phyloP scores from a whole-genome alignment of 1,139 yeast genomes.

The Suhomyces chickasaworum region DNA sequence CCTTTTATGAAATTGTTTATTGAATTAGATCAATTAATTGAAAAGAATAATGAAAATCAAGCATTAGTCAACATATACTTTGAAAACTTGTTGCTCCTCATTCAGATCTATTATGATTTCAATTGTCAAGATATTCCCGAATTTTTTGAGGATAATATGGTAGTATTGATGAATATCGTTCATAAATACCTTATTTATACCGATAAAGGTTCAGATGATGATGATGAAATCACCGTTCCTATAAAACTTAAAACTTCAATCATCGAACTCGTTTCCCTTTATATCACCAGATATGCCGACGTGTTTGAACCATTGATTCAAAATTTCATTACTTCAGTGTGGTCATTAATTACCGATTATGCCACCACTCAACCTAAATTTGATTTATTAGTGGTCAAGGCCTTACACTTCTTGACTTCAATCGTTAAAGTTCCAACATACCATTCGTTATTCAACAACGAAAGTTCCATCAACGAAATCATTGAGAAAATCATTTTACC shows the following conservation, averaged over 20 bases:
- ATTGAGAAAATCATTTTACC: slow-evolving; percentile 86
- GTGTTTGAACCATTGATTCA: slow-evolving; percentile 78
- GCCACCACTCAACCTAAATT: slow-evolving; percentile 73
- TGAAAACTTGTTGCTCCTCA: slow-evolving; percentile 69
- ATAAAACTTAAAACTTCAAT: slow-evolving; percentile 81
- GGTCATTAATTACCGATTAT: slow-evolving; percentile 69
- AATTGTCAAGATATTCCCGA: slow-evolving; percentile 98
- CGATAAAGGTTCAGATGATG: slow-evolving; percentile 50
- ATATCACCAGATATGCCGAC: slow-evolving; percentile 90
- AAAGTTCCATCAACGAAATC: slow-evolving; percentile 70
- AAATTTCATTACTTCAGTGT: slow-evolving; percentile 76
- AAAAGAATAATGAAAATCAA: slow-evolving; percentile 43
- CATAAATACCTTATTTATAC: slow-evolving; percentile 75
- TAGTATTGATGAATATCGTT: slow-evolving; percentile 73
- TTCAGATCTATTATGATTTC: slow-evolving; percentile 86
- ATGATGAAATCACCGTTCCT: slow-evolving; percentile 70
- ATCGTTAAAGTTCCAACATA: slow-evolving; percentile 72
- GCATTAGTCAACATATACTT: slow-evolving; percentile 57
- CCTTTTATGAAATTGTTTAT: slow-evolving; percentile 74
- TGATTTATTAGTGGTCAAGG: slow-evolving; percentile 81
- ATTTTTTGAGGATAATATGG: slow-evolving; percentile 90
- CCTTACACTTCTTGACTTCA: slow-evolving; percentile 80
- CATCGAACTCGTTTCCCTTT: slow-evolving; percentile 81
- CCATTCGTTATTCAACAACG: slow-evolving; percentile 62
- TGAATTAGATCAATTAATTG: slow-evolving; percentile 67